Evolutionary conservation across 192 early-diverging fungal species (phyloP), one percentile per base, ranked within the genome.

Genomic region (Coemansia sp.): DNA sequence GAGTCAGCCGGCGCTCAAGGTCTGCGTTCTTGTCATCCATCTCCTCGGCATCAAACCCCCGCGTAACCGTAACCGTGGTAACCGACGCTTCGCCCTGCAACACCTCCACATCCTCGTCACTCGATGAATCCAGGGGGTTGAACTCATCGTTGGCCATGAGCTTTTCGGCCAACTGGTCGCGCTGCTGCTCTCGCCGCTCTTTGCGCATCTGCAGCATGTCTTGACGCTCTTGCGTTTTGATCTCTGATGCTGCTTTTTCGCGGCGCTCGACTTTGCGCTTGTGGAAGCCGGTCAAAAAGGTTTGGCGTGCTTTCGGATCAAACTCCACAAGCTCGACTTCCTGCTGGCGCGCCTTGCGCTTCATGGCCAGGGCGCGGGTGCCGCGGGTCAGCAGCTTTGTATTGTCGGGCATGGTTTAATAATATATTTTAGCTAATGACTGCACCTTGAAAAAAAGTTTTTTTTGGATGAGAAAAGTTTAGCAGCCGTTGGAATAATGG

Each of bases 231-330:
- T 83, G 83, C 53, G 84, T 81, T 56, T 84, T 79, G 12, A 82
- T 84, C 58, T 52, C 55, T 0, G 66, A 45, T 4, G 65, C 66
- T 2, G 90, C 88, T 10, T 82, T 82, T 37, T 86, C 85, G 50
- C 84, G 85, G 45, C 89, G 82, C 60, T 92, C 85, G 2, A 87
- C 71, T 54, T 92, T 92, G 62, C 90, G 85, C 66, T 92, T 92
- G 64, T 89, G 88, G 67, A 92, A 92, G 21, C 90, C 89, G 3
- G 89, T 92, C 43, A 92, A 72, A 52, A 86, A 92, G 25, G 88
- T 84, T 17, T 87, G 84, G 74, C 88, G 77, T 5, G 79, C 85
- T 24, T 84, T 83, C 0, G 85, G 72, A 62, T 91, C 87, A 62
- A 91, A 91, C 23, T 83, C 78, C 0, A 91, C 70, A 37, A 79